These are phyloP conservation scores for Acacia acuminata DNA, from an alignment of 306 rosid genomes.

Conservation along the genomic window DNA sequence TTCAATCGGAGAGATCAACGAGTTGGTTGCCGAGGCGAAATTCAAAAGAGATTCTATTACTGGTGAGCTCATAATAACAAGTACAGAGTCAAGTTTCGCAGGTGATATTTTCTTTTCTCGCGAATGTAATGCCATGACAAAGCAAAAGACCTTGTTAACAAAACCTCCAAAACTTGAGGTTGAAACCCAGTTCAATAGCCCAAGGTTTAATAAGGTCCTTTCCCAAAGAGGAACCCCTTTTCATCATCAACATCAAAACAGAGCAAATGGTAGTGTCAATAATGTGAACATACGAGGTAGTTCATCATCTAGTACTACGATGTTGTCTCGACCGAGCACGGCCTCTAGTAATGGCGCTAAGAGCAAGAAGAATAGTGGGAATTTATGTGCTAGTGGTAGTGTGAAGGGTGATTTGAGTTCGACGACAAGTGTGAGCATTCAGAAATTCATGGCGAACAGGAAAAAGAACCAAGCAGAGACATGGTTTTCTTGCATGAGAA, in stretches of 20 bases:
- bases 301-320: conserved; percentile 23
- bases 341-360: conserved; percentile 43
- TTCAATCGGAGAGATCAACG: conserved; percentile 67
- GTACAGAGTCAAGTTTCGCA: conserved; percentile 60
- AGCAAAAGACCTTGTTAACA: conserved; percentile 30
- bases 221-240: conserved; percentile 30
- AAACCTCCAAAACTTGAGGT: conserved; percentile 25
- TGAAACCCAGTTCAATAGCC: conserved; percentile 30
- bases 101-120: conserved; percentile 89
- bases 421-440: conserved; percentile 58
- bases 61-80: conserved; percentile 32
- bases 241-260: conserved; percentile 25
- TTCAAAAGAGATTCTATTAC: conserved; percentile 29
- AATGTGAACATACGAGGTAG: conserved; percentile 33
- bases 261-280: conserved; percentile 34
- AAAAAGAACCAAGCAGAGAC: conserved; percentile 50
- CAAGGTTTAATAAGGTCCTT: conserved; percentile 33
- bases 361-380: conserved; percentile 51
- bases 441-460: conserved; percentile 55
- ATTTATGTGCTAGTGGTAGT: conserved; percentile 39
- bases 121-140: conserved; percentile 47
- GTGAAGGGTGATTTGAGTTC: conserved; percentile 55
- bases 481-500: conserved; percentile 78
- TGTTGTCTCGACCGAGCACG: conserved; percentile 43
- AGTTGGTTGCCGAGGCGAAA: conserved; percentile 59